A percentile compares a stretch with the other conserved stretches of the same genome.
These are phyloP conservation scores for Tephrocybe sp. DNA, from an alignment of 768 basidiomycete genomes.

Conservation along the genomic window DNA sequence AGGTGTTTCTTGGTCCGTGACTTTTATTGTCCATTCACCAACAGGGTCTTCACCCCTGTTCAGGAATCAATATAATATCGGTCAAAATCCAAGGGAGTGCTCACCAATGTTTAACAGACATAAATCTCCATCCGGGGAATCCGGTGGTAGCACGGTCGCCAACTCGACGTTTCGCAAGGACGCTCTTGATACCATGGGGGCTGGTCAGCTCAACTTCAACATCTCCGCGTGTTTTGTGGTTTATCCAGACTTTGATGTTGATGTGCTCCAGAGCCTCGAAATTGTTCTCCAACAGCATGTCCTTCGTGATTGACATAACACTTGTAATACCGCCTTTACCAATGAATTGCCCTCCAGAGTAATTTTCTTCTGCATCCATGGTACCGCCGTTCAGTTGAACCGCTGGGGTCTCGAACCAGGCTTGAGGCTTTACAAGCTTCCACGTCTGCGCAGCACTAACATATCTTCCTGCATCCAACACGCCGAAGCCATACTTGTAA, in stretches of 20 bases:
- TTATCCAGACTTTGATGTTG: conserved; percentile 89
- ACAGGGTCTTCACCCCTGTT: conserved; percentile 88
- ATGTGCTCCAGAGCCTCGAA: conserved; percentile 90
- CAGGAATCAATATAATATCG: conserved; percentile 16
- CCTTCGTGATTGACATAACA: conserved; percentile 61
- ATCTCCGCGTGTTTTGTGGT: conserved; percentile 84
- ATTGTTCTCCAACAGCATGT: conserved; percentile 69
- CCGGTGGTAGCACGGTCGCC: conserved; percentile 66
- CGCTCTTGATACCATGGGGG: conserved; percentile 81
- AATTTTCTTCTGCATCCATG: conserved; percentile 50
- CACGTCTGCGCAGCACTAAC: conserved; percentile 80
- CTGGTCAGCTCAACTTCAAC: conserved; percentile 88
- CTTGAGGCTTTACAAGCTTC: conserved; percentile 90
- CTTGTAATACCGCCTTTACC: conserved; percentile 60
- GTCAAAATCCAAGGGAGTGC: conserved; percentile 21
- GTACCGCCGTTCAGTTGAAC: conserved; percentile 63
- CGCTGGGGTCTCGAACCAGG: conserved; percentile 79
- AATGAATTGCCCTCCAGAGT: conserved; percentile 67
- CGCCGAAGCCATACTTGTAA: conserved; percentile 97
- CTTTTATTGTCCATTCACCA: conserved; percentile 86
- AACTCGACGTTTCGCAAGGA: conserved; percentile 71
- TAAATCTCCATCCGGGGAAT: conserved; percentile 96
- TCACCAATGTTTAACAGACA: conserved; percentile 97
- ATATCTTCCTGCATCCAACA: conserved; percentile 77
- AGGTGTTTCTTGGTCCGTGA: conserved; percentile 72